Evolutionary conservation across 2,329 filamentous ascomycete genomes (phyloP), one percentile per base, ranked within the genome.

Genomic region (Trichoderma asperellum): DNA sequence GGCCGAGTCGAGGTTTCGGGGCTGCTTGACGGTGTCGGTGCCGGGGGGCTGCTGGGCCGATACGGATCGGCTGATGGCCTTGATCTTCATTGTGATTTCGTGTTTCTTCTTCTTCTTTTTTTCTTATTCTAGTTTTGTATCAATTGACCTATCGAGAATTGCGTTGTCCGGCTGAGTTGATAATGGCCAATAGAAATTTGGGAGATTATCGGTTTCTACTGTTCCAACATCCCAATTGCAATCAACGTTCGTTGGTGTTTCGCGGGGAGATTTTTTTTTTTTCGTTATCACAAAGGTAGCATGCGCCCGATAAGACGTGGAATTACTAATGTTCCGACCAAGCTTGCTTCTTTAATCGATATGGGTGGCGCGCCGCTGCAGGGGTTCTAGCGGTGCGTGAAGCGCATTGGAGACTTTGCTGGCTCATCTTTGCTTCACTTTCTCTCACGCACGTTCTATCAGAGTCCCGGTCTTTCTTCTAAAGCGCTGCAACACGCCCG

Each of bases 1-100:
- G 53, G 92, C 90, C 34, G 94, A 92, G 81, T 97, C 92, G 76
- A 96, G 85, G 77, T 92, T 92, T 73, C 89, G 87, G 70, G 89
- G 88, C 74, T 87, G 83, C 76, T 89, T 90, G 64, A 88, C 81
- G 66, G 89, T 87, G 78, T 87, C 86, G 68, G 89, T 88, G 70
- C 91, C 91, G 21, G 89, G 86, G 34, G 90, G 86, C 79, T 92
- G 89, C 74, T 89, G 85, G 69, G 88, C 86, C 75, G 87, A 83
- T 53, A 88, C 82, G 34, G 90, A 88, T 74, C 91, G 88, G 73
- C 85, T 88, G 75, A 93, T 86, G 64, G 90, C 88, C 81, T 89
- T 89, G 75, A 89, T 87, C 81, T 88, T 89, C 87, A 83, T 83
- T 10, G 32, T 68, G 53, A 21, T 18, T 32, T 21, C 24, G 32